Conservation (phyloP, 108 stramenopile genomes). For the Bacterosira constricta region DNA sequence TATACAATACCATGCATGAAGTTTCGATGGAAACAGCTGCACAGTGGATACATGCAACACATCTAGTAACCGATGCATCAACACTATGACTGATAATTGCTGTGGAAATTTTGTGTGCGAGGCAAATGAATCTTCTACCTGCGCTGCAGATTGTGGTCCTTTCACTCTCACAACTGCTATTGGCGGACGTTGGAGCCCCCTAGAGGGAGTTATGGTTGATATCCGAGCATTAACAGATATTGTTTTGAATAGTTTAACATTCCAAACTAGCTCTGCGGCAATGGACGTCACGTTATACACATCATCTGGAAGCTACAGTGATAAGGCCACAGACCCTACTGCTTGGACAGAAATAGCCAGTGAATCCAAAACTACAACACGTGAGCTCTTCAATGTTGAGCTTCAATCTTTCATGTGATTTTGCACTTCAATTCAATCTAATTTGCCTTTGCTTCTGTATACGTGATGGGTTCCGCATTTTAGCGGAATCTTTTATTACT, state of each 20-base stretch:
- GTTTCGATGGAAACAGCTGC: slow-evolving; percentile 26
- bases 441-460: neutral
- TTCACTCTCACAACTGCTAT: neutral
- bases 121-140: neutral
- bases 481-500: no score
- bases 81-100: slow-evolving; percentile 1
- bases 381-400: no score
- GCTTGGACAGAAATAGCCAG: slow-evolving; percentile 2
- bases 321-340: neutral
- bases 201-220: slow-evolving; percentile 5
- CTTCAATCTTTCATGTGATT: neutral
- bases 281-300: slow-evolving; percentile 3
- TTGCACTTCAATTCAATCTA: neutral
- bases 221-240: neutral
- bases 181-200: neutral
- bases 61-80: neutral
- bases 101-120: slow-evolving; percentile 25
- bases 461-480: neutral
- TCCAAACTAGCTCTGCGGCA: neutral
- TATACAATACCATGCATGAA: no score
- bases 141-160: slow-evolving; percentile 21
- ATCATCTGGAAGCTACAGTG: neutral
- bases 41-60: slow-evolving; percentile 9
- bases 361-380: neutral
- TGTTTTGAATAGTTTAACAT: neutral